phyloP scores from a whole-genome alignment of 257 asterid species.

The Penstemon eatonii region DNA sequence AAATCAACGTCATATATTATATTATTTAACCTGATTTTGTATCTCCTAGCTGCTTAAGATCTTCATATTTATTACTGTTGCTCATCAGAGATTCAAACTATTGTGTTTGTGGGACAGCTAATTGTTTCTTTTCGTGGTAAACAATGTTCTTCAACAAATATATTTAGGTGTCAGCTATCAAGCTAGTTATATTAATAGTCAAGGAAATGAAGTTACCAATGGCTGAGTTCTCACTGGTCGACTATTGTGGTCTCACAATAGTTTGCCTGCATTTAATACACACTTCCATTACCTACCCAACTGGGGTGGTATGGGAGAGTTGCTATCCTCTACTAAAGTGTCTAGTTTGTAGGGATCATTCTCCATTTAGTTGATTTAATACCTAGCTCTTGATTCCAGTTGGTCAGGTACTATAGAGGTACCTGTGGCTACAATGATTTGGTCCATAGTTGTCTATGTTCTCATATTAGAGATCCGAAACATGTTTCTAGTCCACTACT shows the following conservation, averaged over 20 bases:
- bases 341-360: background rate
- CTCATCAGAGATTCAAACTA: no score
- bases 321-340: background rate
- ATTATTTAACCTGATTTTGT: no score
- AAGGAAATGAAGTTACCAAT: background rate
- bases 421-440: slow-evolving; percentile 3
- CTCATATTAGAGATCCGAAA: background rate
- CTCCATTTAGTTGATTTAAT: background rate
- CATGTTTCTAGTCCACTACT: background rate
- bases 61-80: no score
- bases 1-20: background rate
- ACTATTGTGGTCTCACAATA: background rate
- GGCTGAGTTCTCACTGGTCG: background rate
- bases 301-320: background rate
- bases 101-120: no score
- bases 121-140: no score
- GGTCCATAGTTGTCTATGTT: background rate
- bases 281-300: background rate
- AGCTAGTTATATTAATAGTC: background rate
- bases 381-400: background rate
- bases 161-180: background rate
- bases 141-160: background rate
- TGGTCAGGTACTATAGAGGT: slow-evolving; percentile 2
- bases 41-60: no score
- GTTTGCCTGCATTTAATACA: background rate